Conservation (phyloP, 768 basidiomycete genomes). For the Mrakia gelida region DNA sequence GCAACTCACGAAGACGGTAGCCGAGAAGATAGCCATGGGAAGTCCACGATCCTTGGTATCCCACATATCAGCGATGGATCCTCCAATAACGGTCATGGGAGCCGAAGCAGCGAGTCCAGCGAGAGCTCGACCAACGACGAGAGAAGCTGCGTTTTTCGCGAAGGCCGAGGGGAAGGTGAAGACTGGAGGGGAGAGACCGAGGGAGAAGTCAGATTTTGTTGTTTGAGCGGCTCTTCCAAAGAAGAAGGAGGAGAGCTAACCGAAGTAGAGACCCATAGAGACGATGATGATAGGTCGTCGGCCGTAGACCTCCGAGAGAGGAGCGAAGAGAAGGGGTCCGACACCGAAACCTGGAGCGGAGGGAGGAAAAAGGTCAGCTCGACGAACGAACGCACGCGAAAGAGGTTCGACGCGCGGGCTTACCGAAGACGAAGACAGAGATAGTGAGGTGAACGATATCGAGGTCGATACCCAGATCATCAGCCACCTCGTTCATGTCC, state of each 20-base stretch:
- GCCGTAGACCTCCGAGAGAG: constrained; percentile 40
- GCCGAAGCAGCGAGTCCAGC: constrained; percentile 41
- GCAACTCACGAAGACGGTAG: constrained; percentile 25
- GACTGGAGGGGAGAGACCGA: constrained; percentile 9
- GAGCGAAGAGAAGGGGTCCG: constrained; percentile 44
- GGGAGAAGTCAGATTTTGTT: neutral
- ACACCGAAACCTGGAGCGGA: constrained; percentile 32
- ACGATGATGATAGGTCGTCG: constrained; percentile 39
- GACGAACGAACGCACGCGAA: too few relatives aligned
- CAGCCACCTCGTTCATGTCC: constrained; percentile 25
- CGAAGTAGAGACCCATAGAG: constrained; percentile 38
- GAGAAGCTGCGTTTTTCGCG: constrained; percentile 38
- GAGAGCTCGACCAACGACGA: constrained; percentile 41
- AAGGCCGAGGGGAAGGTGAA: constrained; percentile 44
- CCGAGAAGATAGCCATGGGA: constrained; percentile 42
- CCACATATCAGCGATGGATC: constrained; percentile 37
- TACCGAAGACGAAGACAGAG: constrained; percentile 30
- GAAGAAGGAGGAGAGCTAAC: neutral
- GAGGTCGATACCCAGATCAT: constrained; percentile 35
- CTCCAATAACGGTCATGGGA: constrained; percentile 37
- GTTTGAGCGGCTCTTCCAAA: too few relatives aligned
- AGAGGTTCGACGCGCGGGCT: too few relatives aligned
- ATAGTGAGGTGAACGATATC: constrained; percentile 33
- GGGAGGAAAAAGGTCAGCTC: too few relatives aligned
- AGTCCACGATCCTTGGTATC: constrained; percentile 39